Evolutionary conservation across 352 stramenopile genomes (phyloP).

Genomic region (Aphanomyces euteiches): DNA sequence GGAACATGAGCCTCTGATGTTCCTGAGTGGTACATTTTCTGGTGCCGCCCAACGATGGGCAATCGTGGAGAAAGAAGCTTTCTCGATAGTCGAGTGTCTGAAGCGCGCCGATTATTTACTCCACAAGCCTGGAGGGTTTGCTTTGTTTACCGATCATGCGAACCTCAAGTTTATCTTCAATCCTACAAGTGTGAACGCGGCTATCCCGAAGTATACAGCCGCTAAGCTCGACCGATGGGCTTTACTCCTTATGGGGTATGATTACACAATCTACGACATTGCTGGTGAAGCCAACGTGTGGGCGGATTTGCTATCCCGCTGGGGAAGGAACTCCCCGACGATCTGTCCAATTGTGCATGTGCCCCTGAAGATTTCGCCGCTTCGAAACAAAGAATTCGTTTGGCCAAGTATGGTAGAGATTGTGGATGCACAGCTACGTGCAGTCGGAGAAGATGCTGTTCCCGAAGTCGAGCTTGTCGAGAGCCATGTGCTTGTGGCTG

Average conservation of each 20-base stretch:
- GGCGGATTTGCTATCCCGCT: background rate
- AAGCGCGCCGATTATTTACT: constrained; percentile 28
- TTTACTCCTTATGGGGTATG: constrained; percentile 2
- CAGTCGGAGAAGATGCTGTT: too few relatives aligned
- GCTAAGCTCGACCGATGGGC: constrained; percentile 33
- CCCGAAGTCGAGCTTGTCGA: too few relatives aligned
- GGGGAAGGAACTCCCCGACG: too few relatives aligned
- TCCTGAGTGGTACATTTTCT: constrained; percentile 33
- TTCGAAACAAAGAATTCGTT: background rate
- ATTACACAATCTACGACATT: constrained; percentile 33
- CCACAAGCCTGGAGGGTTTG: constrained; percentile 21
- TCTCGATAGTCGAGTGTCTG: constrained; percentile 31
- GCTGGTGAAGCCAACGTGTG: constrained; percentile 8
- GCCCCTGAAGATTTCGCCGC: background rate
- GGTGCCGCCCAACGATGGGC: constrained; percentile 28
- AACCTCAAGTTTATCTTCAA: constrained; percentile 34
- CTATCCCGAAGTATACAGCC: too few relatives aligned
- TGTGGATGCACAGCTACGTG: background rate
- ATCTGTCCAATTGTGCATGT: too few relatives aligned
- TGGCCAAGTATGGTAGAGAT: background rate
- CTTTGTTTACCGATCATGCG: constrained; percentile 34
- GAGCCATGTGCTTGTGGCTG: too few relatives aligned
- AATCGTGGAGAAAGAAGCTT: constrained; percentile 35
- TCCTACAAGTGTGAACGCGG: constrained; percentile 12
- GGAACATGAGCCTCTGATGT: constrained; percentile 31